Conservation (phyloP, 1,139 yeast genomes). For the Candida glucosophila region DNA sequence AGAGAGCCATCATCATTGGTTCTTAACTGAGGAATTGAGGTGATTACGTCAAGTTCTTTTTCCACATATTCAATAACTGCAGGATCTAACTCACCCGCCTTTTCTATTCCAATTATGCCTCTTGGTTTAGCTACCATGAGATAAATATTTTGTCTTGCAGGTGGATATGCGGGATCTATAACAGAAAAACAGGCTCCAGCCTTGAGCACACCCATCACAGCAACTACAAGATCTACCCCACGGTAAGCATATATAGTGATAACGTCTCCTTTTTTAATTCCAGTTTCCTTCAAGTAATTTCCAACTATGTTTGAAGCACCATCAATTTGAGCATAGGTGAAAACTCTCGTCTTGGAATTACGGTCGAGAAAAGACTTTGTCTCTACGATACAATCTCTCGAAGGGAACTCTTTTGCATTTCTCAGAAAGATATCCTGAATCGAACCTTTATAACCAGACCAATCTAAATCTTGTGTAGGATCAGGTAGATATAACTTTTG, state of each 20-base stretch:
- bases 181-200: slow-evolving; percentile 99
- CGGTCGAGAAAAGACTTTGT: slow-evolving; percentile 65
- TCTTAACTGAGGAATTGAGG: slow-evolving; percentile 71
- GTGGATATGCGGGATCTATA: slow-evolving; percentile 98
- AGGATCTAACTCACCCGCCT: slow-evolving; percentile 77
- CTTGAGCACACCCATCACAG: slow-evolving; percentile 94
- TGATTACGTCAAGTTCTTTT: slow-evolving; percentile 60
- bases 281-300: slow-evolving; percentile 72
- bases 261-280: slow-evolving; percentile 84
- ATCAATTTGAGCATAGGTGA: slow-evolving; percentile 78
- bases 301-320: slow-evolving; percentile 94
- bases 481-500: slow-evolving; percentile 67
- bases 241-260: slow-evolving; percentile 97
- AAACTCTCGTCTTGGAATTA: slow-evolving; percentile 52
- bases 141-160: slow-evolving; percentile 92
- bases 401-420: slow-evolving; percentile 78
- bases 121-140: slow-evolving; percentile 87
- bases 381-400: slow-evolving; percentile 84
- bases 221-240: slow-evolving; percentile 93
- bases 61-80: slow-evolving; percentile 70
- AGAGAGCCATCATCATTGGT: slow-evolving; percentile 71
- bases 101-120: slow-evolving; percentile 80
- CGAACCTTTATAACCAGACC: slow-evolving; percentile 89
- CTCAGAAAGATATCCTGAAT: slow-evolving; percentile 89
- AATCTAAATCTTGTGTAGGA: slow-evolving; percentile 79